Conservation (phyloP, 2,329 filamentous ascomycete species). For the Diplodia mutila region DNA sequence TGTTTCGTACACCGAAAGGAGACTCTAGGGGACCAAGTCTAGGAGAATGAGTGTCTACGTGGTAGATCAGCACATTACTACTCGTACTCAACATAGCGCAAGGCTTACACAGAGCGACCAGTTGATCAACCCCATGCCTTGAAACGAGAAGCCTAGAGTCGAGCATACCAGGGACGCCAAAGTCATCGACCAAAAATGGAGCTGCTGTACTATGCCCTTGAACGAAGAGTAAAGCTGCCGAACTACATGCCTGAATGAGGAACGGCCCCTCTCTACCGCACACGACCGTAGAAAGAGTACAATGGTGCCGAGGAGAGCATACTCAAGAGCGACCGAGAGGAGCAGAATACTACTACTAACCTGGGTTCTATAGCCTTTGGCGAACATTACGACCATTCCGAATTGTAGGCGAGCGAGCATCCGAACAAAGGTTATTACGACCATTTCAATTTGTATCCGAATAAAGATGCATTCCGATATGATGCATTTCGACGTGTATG, state of each 20-base stretch:
- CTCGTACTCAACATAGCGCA: background rate
- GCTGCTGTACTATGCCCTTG: background rate
- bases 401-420: background rate
- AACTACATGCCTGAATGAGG: too few relatives aligned
- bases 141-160: background rate
- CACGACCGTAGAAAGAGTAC: too few relatives aligned
- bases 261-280: too few relatives aligned
- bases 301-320: background rate
- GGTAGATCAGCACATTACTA: background rate
- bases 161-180: background rate
- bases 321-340: background rate
- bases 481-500: background rate
- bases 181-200: background rate
- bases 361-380: background rate
- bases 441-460: background rate
- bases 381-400: background rate
- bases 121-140: background rate
- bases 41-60: background rate
- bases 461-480: background rate
- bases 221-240: background rate
- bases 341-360: background rate
- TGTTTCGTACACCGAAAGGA: background rate
- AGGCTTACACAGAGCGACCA: background rate
- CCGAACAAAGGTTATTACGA: background rate
- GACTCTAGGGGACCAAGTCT: background rate